Base-by-base conservation (phyloP, 768 basidiomycete genomes). In the Suillus decipiens region DNA sequence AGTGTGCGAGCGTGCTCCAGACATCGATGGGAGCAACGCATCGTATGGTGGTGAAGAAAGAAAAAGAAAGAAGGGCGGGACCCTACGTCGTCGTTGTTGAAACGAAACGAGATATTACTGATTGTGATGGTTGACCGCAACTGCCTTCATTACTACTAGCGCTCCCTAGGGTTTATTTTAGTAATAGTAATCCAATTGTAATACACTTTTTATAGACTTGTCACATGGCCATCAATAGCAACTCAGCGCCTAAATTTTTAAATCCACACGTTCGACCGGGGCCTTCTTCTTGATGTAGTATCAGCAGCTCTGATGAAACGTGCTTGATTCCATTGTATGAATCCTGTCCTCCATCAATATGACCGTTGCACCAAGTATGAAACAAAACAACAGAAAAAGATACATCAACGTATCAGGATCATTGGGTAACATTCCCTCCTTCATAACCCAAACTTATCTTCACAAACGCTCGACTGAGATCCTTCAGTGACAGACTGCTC, bases 391-490 rank as follows among this genome's bases (percentile, higher is more conserved):
- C 51, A 31, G 33, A 53, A 19, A 28, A 50, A 48, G 47, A 48
- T 15, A 50, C 5, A 47, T 22, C 4, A 22, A 15, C 15, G 17
- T 50, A 14, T 48, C 17, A 51, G 9, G 17, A 41, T 57, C 28
- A 57, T 19, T 42, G 22, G 11, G 15, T 10, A 22, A 56, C 22
- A 12, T 31, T n/a, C 56, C 39, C 39, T 42, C 56, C 56, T 19
- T 57, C 56, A 31, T 28, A 41, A 19, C 56, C 56, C 12, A 57
- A 57, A 28, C 24, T 41, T 17, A 9, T 22, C n/a, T 66, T 45
- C 19, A 69, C 75, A 37, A 76, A 76, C 17, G 62, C 65, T 31
- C 60, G 63, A 57, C 72, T 76, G 37, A 39, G 50, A 15, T 59
- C 55, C 36, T 61, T 24, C 50, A 71, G 69, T 1, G 68, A 57